These are phyloP conservation scores for Cryptosporidium baileyi DNA, from an alignment of 169 alveolate genomes.

Conservation along the genomic window DNA sequence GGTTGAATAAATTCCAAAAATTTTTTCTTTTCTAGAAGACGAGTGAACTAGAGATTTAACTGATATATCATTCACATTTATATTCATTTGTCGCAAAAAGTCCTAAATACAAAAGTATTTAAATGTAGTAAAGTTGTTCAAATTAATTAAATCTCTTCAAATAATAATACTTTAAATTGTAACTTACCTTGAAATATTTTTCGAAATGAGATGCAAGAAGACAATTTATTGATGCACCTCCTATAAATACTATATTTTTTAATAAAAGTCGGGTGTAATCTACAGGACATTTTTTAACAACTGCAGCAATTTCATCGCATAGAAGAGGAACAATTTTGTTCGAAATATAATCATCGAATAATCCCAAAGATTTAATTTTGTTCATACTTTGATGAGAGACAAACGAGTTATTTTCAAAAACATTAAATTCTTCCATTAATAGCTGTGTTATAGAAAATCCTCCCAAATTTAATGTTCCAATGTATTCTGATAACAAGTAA, in stretches of 20 bases:
- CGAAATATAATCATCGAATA: slow-evolving; percentile 41
- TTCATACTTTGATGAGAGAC: slow-evolving; percentile 12
- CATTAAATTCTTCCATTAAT: neutral
- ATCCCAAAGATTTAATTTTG: neutral
- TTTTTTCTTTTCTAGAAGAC: neutral
- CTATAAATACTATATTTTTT: slow-evolving; percentile 37
- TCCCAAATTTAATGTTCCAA: slow-evolving; percentile 32
- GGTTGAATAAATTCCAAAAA: slow-evolving; percentile 16
- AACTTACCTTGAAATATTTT: slow-evolving; percentile 40
- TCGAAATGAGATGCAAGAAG: neutral
- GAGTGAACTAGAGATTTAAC: slow-evolving; percentile 8
- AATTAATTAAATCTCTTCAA: neutral
- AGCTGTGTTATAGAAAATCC: slow-evolving; percentile 30
- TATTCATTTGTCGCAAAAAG: neutral
- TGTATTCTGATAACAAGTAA: slow-evolving; percentile 34
- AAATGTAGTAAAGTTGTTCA: neutral
- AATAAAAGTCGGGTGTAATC: slow-evolving; percentile 23
- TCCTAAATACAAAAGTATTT: neutral
- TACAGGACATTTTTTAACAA: slow-evolving; percentile 56
- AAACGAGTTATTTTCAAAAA: neutral
- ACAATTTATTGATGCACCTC: slow-evolving; percentile 43
- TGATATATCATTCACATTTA: neutral
- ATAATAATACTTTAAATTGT: neutral
- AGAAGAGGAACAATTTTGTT: slow-evolving; percentile 16
- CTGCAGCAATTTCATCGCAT: slow-evolving; percentile 23